Conservation (phyloP, 129 eudicot species). For the Pseudognaphalium luteoalbum region DNA sequence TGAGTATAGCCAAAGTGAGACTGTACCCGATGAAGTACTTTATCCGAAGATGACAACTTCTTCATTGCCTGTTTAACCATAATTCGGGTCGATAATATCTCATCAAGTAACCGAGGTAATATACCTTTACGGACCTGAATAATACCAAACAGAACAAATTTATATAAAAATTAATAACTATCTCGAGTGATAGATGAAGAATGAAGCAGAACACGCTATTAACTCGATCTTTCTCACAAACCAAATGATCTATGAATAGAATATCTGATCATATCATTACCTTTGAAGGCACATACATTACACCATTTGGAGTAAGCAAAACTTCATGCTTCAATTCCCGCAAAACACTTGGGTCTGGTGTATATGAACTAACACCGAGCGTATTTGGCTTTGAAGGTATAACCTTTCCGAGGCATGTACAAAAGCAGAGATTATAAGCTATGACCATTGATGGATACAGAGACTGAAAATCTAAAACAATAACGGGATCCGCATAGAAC, state of each 20-base stretch:
- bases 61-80: constrained; percentile 97
- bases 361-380: constrained; percentile 84
- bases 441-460: constrained; percentile 99
- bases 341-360: constrained; percentile 56
- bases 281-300: constrained; percentile 83
- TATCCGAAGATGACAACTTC: constrained; percentile 70
- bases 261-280: constrained; percentile 27
- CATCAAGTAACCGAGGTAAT: constrained; percentile 88
- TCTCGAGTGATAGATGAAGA: background rate
- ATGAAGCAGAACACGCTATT: background rate
- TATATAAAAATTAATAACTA: background rate
- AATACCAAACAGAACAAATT: background rate
- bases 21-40: constrained; percentile 71
- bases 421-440: constrained; percentile 94
- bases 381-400: constrained; percentile 62
- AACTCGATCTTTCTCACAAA: background rate
- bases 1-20: constrained; percentile 8
- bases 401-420: constrained; percentile 88
- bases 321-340: constrained; percentile 54
- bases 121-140: constrained; percentile 82
- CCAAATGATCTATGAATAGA: background rate
- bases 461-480: constrained; percentile 93
- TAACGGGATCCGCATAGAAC: constrained; percentile 89
- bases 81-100: constrained; percentile 83
- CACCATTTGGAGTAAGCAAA: constrained; percentile 89